Base-by-base conservation (phyloP, 2,329 filamentous ascomycete species). In the Aspergillus felis region DNA sequence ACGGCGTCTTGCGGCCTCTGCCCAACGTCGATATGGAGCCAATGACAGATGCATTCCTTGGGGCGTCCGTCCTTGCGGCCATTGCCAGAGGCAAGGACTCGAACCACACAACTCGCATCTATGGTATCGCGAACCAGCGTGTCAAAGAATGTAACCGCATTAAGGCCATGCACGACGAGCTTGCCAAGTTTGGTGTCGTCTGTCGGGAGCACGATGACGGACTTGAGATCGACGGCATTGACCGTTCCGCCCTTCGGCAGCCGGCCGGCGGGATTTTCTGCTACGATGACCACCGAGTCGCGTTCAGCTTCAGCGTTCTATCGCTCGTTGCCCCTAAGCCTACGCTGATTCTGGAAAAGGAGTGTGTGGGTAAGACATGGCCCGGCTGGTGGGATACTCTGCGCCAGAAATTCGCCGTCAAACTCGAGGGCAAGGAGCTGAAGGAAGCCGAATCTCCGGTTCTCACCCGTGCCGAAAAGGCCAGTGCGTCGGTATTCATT, bases 81-180 rank as follows among this genome's bases (percentile, higher is more conserved):
- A 91, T 96, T 47, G 92, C 93, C 9, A 86, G 84, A 14, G 91
- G 90, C 1, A 87, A 86, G 52, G 78, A 77, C 53, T 72, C 75
- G 8, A 82, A 80, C 41, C 78, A 78, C 49, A 88, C 85, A 2
- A 99, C 94, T 0, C 86, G 85, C 56, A 97, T 99, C 64, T 89
- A 87, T 17, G 94, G 94, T 51, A 99, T 99, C 66, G 94, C 94
- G 29, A 99, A 99, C 69, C 94, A 99, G 74, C 87, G 94, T 66
- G 93, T 97, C 58, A 99, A 99, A 74, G 94, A 99, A 71, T 99
- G 94, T 78, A 96, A 99, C 73, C 88, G 94, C 38, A 99, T 99
- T 64, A 83, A 86, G 61, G 94, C 94, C 29, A 99, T 99, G 94
- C 90, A 91, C 70, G 90, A 92, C 58, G 89, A 99, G 75, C 84